Evolutionary conservation across 1,284 basidiomycete species (phyloP).

Genomic region (Hemileia vastatrix): DNA sequence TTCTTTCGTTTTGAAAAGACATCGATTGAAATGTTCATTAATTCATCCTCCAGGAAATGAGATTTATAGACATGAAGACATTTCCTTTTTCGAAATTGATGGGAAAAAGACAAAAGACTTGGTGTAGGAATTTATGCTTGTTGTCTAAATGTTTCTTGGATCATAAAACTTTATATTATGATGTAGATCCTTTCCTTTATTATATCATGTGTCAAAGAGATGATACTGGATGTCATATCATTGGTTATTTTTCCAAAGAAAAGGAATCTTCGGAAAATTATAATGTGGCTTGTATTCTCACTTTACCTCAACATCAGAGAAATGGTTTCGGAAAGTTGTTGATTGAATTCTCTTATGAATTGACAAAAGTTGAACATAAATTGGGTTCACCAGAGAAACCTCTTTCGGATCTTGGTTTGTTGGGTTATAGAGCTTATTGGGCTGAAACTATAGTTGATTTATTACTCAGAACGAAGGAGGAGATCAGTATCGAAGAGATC

Average conservation of each 20-base stretch:
- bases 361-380: slow-evolving; percentile 91
- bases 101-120: slow-evolving; percentile 87
- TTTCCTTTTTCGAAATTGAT: slow-evolving; percentile 97
- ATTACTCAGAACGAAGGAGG: slow-evolving; percentile 62
- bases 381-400: slow-evolving; percentile 96
- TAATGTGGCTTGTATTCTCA: slow-evolving; percentile 96
- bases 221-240: slow-evolving; percentile 78
- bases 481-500: slow-evolving; percentile 88
- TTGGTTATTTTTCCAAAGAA: slow-evolving; percentile 98
- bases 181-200: slow-evolving; percentile 98
- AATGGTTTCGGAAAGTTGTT: slow-evolving; percentile 88
- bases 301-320: slow-evolving; percentile 91
- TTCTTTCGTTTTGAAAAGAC: slow-evolving; percentile 73
- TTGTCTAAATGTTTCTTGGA: slow-evolving; percentile 96
- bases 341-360: slow-evolving; percentile 96
- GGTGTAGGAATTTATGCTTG: slow-evolving; percentile 92
- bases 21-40: slow-evolving; percentile 80
- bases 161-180: slow-evolving; percentile 98
- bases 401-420: slow-evolving; percentile 79
- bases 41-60: slow-evolving; percentile 97
- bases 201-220: slow-evolving; percentile 92
- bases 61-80: slow-evolving; percentile 91
- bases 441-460: slow-evolving; percentile 90
- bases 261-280: slow-evolving; percentile 96
- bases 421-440: slow-evolving; percentile 94